These are phyloP conservation scores for Colletotrichum sp. DNA, from an alignment of 2,329 filamentous ascomycete genomes.

Conservation along the genomic window DNA sequence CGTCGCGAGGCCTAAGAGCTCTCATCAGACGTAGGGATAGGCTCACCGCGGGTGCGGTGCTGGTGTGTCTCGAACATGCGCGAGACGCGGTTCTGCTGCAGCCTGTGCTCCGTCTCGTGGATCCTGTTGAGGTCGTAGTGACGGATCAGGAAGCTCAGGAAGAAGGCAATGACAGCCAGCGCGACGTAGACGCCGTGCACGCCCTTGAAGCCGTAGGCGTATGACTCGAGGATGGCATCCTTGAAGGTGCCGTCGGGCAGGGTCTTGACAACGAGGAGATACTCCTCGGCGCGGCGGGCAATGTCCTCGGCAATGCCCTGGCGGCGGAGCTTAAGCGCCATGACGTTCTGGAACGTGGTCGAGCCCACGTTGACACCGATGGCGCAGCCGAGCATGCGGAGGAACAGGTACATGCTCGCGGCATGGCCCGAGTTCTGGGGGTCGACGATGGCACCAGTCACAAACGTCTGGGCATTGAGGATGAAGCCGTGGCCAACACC, in stretches of 20 bases:
- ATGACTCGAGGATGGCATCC: conserved; percentile 10
- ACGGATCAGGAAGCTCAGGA: conserved; percentile 13
- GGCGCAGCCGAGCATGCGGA: conserved; percentile 22
- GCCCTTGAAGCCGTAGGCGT: conserved; percentile 18
- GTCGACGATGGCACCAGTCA: conserved; percentile 22
- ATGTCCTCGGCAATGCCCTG: conserved; percentile 15
- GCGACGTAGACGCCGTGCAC: conserved; percentile 18
- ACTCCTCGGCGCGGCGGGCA: conserved; percentile 15
- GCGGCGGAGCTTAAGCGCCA: conserved; percentile 20
- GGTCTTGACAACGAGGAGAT: conserved; percentile 9
- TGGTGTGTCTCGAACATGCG: not conserved
- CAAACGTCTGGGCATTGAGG: conserved; percentile 26
- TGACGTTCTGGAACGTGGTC: conserved; percentile 25
- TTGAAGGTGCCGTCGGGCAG: conserved; percentile 18
- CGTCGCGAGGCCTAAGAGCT: not conserved
- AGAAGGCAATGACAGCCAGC: conserved; percentile 13
- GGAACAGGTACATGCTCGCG: conserved; percentile 23
- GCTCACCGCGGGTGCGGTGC: not conserved
- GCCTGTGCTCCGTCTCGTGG: conserved; percentile 13
- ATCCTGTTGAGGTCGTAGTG: conserved; percentile 19
- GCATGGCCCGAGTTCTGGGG: conserved; percentile 20
- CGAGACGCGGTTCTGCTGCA: conserved; percentile 14
- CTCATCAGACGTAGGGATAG: conserved; percentile 3
- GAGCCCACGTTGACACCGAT: conserved; percentile 24
- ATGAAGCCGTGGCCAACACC: conserved; percentile 24